Evolutionary conservation across 129 eudicot species (phyloP).

Genomic region (Calendula officinalis): DNA sequence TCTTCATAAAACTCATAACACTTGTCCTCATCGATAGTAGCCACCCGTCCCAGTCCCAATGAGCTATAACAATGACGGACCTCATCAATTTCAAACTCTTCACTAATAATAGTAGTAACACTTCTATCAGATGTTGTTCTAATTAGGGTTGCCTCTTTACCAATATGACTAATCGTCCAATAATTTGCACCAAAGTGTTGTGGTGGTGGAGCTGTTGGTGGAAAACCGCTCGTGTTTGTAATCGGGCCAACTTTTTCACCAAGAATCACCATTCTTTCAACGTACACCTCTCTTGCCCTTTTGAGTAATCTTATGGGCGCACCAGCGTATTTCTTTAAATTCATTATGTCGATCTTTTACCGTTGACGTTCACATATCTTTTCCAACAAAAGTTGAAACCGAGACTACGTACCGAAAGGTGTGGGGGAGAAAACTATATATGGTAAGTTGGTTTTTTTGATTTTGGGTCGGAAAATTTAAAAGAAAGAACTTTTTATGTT

Average conservation of each 20-base stretch:
- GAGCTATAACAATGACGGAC: slow-evolving; percentile 38
- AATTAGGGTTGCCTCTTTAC: neutral
- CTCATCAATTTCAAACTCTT: slow-evolving; percentile 28
- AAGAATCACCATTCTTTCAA: slow-evolving; percentile 42
- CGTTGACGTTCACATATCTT: neutral
- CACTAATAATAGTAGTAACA: neutral
- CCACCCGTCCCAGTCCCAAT: slow-evolving; percentile 54
- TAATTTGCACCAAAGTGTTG: slow-evolving; percentile 27
- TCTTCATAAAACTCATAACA: slow-evolving; percentile 51
- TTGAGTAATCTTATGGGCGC: slow-evolving; percentile 40
- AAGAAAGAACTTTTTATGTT: slow-evolving; percentile 7
- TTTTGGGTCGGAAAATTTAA: slow-evolving; percentile 10
- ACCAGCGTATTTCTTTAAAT: slow-evolving; percentile 18
- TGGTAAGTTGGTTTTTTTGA: slow-evolving; percentile 4
- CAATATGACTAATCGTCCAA: slow-evolving; percentile 13
- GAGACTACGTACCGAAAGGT: neutral
- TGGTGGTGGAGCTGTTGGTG: slow-evolving; percentile 33
- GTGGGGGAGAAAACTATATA: neutral
- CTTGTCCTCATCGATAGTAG: slow-evolving; percentile 53
- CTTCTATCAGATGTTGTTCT: slow-evolving; percentile 37
- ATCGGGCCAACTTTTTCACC: slow-evolving; percentile 39
- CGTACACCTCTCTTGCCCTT: slow-evolving; percentile 44
- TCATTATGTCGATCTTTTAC: neutral
- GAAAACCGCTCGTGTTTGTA: slow-evolving; percentile 19
- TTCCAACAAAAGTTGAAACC: neutral